These are phyloP conservation scores for Bipolaris zeicola DNA, from an alignment of 2,329 filamentous ascomycete species.

Conservation along the genomic window DNA sequence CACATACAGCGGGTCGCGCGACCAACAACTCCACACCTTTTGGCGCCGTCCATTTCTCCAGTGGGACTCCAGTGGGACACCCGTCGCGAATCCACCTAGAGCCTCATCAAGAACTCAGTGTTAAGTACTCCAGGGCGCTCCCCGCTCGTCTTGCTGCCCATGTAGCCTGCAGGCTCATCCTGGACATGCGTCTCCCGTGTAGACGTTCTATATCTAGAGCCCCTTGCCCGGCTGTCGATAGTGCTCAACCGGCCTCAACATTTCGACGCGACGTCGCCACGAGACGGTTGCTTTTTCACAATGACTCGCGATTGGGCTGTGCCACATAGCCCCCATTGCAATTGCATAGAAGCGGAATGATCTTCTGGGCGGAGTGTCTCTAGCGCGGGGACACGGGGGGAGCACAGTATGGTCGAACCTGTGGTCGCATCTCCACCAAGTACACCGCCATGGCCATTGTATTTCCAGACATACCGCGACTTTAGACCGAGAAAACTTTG, in stretches of 20 bases:
- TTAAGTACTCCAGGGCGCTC: slow-evolving; percentile 7
- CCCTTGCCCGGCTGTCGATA: background rate
- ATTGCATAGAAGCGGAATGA: slow-evolving; percentile 5
- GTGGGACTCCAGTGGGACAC: slow-evolving; percentile 15
- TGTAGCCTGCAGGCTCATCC: slow-evolving; percentile 1
- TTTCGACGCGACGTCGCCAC: background rate
- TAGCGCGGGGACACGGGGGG: slow-evolving; percentile 2
- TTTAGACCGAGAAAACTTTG: slow-evolving; percentile 3
- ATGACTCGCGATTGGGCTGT: slow-evolving; percentile 11
- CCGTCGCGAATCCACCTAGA: slow-evolving; percentile 16
- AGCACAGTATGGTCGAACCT: background rate
- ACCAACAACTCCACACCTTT: slow-evolving; percentile 22
- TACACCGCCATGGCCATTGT: background rate
- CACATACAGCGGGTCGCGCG: slow-evolving; percentile 31
- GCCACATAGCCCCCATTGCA: slow-evolving; percentile 6
- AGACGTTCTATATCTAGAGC: background rate
- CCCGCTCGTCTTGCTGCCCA: background rate
- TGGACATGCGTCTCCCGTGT: background rate
- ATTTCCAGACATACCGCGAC: background rate
- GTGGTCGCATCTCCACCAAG: background rate
- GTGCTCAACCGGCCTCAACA: background rate
- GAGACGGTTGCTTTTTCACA: background rate
- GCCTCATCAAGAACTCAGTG: slow-evolving; percentile 10
- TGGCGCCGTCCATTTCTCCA: slow-evolving; percentile 13
- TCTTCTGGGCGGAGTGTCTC: slow-evolving; percentile 9